Percentiles rank a stretch among this genome's conserved stretches.
phyloP scores from a whole-genome alignment of 2,329 filamentous ascomycete species.

The Neocucurbitaria cava region DNA sequence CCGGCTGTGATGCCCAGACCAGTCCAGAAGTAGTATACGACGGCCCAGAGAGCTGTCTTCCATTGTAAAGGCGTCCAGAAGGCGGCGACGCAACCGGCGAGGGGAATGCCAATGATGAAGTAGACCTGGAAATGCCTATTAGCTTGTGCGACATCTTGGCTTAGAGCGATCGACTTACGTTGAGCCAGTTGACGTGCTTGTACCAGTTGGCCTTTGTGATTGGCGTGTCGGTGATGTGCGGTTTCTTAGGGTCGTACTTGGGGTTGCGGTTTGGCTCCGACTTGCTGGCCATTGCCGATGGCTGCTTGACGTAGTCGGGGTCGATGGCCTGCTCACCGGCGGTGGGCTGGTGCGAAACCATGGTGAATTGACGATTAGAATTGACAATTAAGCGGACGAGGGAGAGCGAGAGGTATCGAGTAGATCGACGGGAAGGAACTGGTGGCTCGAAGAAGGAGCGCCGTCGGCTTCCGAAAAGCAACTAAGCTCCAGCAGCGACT shows the following conservation, averaged over 20 bases:
- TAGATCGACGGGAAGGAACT: constrained; percentile 13
- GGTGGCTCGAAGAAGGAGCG: constrained; percentile 25
- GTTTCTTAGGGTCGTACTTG: constrained; percentile 71
- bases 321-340: constrained; percentile 58
- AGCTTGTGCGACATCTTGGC: constrained; percentile 4
- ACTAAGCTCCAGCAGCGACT: constrained; percentile 25
- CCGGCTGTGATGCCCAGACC: constrained; percentile 66
- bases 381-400: constrained; percentile 13
- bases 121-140: constrained; percentile 66
- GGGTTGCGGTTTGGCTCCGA: constrained; percentile 60
- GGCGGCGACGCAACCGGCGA: constrained; percentile 75
- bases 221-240: constrained; percentile 83
- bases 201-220: constrained; percentile 87
- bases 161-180: constrained; percentile 59
- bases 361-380: constrained; percentile 32
- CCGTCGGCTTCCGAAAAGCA: constrained; percentile 17
- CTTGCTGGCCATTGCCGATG: constrained; percentile 56
- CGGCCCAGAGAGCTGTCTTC: constrained; percentile 76
- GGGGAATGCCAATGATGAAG: constrained; percentile 79
- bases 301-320: constrained; percentile 56
- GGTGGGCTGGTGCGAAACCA: constrained; percentile 61
- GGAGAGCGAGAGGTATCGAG: constrained; percentile 19
- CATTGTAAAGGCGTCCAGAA: constrained; percentile 79
- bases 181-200: constrained; percentile 94
- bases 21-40: constrained; percentile 85